Evolutionary conservation across 2,329 filamentous ascomycete species (phyloP).

Genomic region (Rutstroemia sp.): DNA sequence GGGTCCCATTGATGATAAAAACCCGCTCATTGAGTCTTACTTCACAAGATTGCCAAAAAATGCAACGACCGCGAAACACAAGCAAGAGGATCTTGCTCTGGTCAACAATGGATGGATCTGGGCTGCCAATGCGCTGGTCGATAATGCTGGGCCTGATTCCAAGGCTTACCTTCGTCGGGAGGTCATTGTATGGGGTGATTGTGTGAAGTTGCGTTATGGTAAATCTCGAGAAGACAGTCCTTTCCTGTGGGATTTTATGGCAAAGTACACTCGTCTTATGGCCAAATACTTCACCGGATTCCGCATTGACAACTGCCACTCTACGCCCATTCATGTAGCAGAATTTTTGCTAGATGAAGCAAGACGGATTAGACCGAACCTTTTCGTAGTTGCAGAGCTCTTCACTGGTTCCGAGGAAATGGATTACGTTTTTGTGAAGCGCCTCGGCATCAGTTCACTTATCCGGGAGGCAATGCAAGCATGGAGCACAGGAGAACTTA

Average conservation of each 20-base stretch:
- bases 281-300: slow-evolving; percentile 94
- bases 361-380: slow-evolving; percentile 75
- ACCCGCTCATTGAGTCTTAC: slow-evolving; percentile 85
- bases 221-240: slow-evolving; percentile 74
- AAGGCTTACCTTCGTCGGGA: slow-evolving; percentile 92
- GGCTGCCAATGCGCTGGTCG: slow-evolving; percentile 88
- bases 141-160: slow-evolving; percentile 86
- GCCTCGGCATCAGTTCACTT: slow-evolving; percentile 81
- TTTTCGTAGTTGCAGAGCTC: slow-evolving; percentile 90
- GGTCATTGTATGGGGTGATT: slow-evolving; percentile 97
- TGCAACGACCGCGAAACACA: slow-evolving; percentile 68
- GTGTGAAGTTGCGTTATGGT: slow-evolving; percentile 93
- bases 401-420: slow-evolving; percentile 94
- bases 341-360: slow-evolving; percentile 94
- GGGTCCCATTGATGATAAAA: slow-evolving; percentile 68
- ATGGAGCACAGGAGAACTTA: slow-evolving; percentile 91
- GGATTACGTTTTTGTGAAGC: slow-evolving; percentile 93
- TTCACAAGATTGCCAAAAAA: slow-evolving; percentile 85
- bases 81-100: slow-evolving; percentile 68
- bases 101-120: slow-evolving; percentile 99
- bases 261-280: slow-evolving; percentile 81
- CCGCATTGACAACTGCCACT: slow-evolving; percentile 97
- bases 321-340: slow-evolving; percentile 87
- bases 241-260: slow-evolving; percentile 94
- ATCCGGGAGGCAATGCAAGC: slow-evolving; percentile 98